Evolutionary conservation across 208 protist species (phyloP), one percentile per base, ranked within the genome.

Genomic region (Wallacemonas rigidus): DNA sequence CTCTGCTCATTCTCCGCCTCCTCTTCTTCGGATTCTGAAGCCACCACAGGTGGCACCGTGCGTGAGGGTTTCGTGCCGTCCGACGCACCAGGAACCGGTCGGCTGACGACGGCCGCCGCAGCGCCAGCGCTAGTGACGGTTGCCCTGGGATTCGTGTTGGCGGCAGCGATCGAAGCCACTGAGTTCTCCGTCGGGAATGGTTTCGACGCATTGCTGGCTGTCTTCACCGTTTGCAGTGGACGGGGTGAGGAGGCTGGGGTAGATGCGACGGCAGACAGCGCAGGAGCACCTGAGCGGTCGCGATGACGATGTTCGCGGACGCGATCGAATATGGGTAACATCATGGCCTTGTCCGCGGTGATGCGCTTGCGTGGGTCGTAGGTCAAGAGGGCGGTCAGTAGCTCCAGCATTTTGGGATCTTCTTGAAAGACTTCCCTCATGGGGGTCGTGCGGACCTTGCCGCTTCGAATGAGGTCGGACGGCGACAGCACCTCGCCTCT

Each of bases 321-420:
- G n/a, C 8, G 9, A 15, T 89, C 65, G 67, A 98, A 94, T 36
- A 94, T 76, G 4, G 80, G 85, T 74, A 93, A 77, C 38, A 77
- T 44, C 41, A 96, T 74, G 1, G 88, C 88, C 58, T 96, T 79
- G 26, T 71, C 61, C 11, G 92, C 86, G 1, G 83, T 89, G 39
- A 94, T 80, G 56, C 94, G 91, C 57, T 85, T 76, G 45, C 67
- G 44, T 9, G 94, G 90, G 77, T 95, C 84, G 70, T 87, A 95
- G 1, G 72, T 61, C 9, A 98, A 79, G 38, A 95, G 76, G 0
- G 73, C 79, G 43, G 69, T 55, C 35, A 95, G 80, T 1, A 95
- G 56, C n/a, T 88, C 76, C 57, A 78, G 70, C 39, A 95, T 85
- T n/a, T 83, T 79, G 1, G 60, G 45, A 57, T 95, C 90, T 38